Conservation (phyloP, 257 asterid genomes). For the Anisodus tanguticus region DNA sequence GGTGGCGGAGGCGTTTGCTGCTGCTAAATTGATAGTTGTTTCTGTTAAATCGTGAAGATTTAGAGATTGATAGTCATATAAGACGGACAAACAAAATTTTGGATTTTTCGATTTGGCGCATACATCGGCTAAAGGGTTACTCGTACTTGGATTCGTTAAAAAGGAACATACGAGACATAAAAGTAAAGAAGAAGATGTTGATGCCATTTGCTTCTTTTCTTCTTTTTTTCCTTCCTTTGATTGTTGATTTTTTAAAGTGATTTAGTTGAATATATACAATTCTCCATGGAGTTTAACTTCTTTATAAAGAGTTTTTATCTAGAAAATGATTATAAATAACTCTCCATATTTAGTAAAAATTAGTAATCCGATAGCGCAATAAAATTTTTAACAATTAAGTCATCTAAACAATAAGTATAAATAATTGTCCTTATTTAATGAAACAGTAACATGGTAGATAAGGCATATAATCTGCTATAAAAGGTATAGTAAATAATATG, state of each 20-base stretch:
- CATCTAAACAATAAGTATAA: neutral
- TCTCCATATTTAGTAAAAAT: neutral
- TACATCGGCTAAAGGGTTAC: neutral
- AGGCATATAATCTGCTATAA: neutral
- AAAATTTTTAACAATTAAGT: neutral
- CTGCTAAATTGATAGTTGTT: neutral
- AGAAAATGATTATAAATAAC: neutral
- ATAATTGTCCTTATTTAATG: neutral
- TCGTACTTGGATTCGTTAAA: neutral
- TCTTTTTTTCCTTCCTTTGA: neutral
- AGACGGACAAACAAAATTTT: neutral
- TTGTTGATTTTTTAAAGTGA: neutral
- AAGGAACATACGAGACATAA: neutral
- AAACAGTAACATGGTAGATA: neutral
- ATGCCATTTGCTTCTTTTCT: neutral
- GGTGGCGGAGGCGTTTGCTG: neutral
- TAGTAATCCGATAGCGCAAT: neutral
- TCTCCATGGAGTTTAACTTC: neutral
- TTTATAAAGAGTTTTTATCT: neutral
- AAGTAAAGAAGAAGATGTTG: neutral
- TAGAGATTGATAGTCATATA: neutral
- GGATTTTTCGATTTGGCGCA: neutral
- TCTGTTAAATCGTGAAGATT: neutral
- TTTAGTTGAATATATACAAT: neutral
- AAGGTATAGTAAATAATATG: neutral